Base-by-base conservation (phyloP, 1,284 basidiomycete species). In the Uromyces viciae-fabae region DNA sequence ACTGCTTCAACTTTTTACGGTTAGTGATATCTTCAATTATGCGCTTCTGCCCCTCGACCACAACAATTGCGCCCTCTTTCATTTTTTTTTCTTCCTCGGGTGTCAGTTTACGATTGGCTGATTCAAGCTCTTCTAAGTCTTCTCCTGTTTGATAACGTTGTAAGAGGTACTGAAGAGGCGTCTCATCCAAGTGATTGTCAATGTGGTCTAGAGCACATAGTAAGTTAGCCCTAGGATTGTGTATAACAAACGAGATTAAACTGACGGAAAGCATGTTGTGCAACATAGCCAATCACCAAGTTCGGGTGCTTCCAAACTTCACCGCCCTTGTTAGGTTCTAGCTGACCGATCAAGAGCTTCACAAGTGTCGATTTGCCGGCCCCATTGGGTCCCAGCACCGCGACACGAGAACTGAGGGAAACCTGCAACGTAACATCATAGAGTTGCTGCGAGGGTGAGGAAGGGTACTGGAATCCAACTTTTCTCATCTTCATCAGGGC, bases 101-200 rank as follows among this genome's bases (percentile, higher is more conserved):
- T 83, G 90, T 88, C 87, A 98, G 92, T 87, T 92, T 89, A 84
- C 94, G 93, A 87, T 88, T 91, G 81, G 93, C 94, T 90, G 97
- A 97, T 88, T 88, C 88, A 90, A 98, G 91, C 89, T 98, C 95
- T 89, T 98, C 95, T 86, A 97, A 88, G 89, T 98, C 95, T 88
- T 98, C 95, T 87, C 95, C 95, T 82, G 95, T 98, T 90, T 98
- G 95, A 91, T 98, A 98, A 88, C 95, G 94, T 94, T 94, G 96
- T 84, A 97, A 89, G 92, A 98, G 94, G 91, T 98, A 98, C 89
- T 98, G 94, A 85, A 98, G 92, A 80, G 95, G 94, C 49, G 95
- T 97, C 90, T 95, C 95, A 90, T 97, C 95, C 86, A 98, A 93
- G 87, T 97, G 95, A 87, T 94, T 89, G 87, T 98, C 95, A 85